Evolutionary conservation across 352 stramenopile species (phyloP).

Genomic region (Thalassiosira livingstoniorum): DNA sequence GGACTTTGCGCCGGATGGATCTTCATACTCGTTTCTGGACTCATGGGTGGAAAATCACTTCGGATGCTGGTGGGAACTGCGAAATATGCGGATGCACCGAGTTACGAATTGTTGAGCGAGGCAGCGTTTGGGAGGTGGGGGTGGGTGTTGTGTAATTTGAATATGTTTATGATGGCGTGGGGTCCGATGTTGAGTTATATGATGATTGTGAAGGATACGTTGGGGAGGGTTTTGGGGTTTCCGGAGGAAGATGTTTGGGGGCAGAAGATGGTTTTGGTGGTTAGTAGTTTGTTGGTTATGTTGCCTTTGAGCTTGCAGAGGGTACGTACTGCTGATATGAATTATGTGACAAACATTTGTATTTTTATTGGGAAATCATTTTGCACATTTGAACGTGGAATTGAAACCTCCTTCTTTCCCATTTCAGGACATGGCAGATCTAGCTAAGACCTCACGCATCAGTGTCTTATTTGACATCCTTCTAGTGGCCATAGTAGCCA

Average conservation of each 20-base stretch:
- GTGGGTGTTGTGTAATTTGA: constrained; percentile 75
- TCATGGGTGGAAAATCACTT: constrained; percentile 79
- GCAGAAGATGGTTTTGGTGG: constrained; percentile 54
- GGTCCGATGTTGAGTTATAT: constrained; percentile 88
- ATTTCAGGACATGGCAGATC: constrained; percentile 73
- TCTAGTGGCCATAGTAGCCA: constrained; percentile 73
- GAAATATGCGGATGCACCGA: constrained; percentile 71
- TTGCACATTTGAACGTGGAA: constrained; percentile 70
- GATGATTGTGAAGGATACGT: constrained; percentile 87
- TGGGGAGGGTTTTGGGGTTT: constrained; percentile 65
- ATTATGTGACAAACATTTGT: no score
- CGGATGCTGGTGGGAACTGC: constrained; percentile 76
- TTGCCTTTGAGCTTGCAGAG: constrained; percentile 71
- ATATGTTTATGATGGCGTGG: constrained; percentile 76
- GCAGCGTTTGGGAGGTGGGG: constrained; percentile 81
- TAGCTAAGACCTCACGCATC: constrained; percentile 74
- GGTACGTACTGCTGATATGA: constrained; percentile 6
- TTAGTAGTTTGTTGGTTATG: constrained; percentile 68
- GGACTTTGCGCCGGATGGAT: constrained; percentile 75
- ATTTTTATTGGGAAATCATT: no score
- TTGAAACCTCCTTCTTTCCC: constrained; percentile 7
- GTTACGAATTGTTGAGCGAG: constrained; percentile 77
- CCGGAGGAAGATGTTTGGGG: background rate
- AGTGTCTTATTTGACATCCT: constrained; percentile 72
- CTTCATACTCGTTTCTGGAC: constrained; percentile 72